Evolutionary conservation across 1,284 basidiomycete genomes (phyloP), one percentile per base, ranked within the genome.

Genomic region (Trametes pubescens): DNA sequence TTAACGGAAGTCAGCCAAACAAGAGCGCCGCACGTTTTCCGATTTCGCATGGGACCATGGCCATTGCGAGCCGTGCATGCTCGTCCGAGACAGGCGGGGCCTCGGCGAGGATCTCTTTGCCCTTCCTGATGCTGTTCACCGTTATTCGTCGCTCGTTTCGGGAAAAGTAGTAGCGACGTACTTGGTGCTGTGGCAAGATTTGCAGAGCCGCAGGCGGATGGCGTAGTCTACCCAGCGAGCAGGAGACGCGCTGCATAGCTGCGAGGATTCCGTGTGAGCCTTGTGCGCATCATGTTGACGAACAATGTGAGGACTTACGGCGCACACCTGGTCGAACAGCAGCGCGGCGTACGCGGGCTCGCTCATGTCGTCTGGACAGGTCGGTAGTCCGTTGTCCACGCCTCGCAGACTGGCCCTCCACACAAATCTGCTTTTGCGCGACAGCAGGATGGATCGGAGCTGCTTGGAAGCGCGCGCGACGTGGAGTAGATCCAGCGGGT

Each of bases 321-420:
- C 32, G 43, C 65, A 66, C 16, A 26, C 10, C 5, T 13, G 7
- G 9, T 60, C 61, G 26, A 67, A 69, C 29, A 65, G 24, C 29
- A 68, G 32, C 22, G 53, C 38, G 1, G 68, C 68, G 37, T 66
- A 68, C 18, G 44, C 34, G 1, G 64, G 65, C 38, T 66, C 64
- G 44, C 54, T 65, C 44, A 71, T 47, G 43, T 47, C 26, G 18
- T 44, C 46, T 4, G 66, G 66, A 34, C 59, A 59, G 16, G 60
- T 22, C 13, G 64, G 64, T 5, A 64, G 38, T 1, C 55, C 62
- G 16, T 4, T 26, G 16, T 29, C 48, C 9, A 52, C 34, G 32
- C 18, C 34, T 18, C n/a, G 9, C 18, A 52, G 51, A 2, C 65
- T 44, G 10, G 57, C 51, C n/a, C 51, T 55, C 73, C 73, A 73